phyloP scores from a whole-genome alignment of 176 grass and related monocot species.

The Eleusine indica region DNA sequence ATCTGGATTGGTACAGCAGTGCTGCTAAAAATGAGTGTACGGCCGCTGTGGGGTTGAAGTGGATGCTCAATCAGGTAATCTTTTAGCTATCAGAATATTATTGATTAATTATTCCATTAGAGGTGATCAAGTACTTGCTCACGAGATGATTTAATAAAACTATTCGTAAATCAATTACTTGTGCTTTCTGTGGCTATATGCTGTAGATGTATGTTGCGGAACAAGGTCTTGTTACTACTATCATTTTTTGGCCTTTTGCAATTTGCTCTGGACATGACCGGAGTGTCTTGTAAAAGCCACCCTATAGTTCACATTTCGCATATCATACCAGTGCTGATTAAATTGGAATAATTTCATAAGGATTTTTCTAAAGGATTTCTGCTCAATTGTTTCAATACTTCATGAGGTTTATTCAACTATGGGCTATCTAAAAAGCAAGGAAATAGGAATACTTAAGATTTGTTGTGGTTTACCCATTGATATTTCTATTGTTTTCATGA shows the following conservation, averaged over 20 bases:
- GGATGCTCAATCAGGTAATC: conserved; percentile 99
- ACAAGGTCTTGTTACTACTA: not conserved
- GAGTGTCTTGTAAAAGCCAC: not conserved
- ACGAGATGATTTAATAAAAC: not conserved
- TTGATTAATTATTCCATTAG: not conserved
- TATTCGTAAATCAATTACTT: conserved; percentile 3
- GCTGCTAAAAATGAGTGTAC: conserved; percentile 96
- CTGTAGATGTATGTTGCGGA: not conserved
- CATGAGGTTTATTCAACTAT: not conserved
- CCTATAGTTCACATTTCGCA: not conserved
- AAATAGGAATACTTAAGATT: not conserved
- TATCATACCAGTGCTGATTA: not conserved
- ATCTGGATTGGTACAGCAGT: conserved; percentile 96
- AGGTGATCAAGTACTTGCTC: conserved; percentile 11
- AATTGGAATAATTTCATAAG: not conserved
- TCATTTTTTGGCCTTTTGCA: not conserved
- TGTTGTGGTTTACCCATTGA: not conserved
- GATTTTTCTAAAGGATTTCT: not conserved
- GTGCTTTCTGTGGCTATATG: not conserved
- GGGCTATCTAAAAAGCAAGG: not conserved
- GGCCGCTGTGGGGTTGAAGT: conserved; percentile 81
- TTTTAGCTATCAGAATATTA: not conserved
- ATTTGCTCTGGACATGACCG: not conserved
- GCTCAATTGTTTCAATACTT: not conserved
- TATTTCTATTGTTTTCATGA: conserved; percentile 2